Percentiles rank a stretch among this genome's conserved stretches.
Conservation (phyloP, 2,329 filamentous ascomycete genomes). For the Fusarium globosum region DNA sequence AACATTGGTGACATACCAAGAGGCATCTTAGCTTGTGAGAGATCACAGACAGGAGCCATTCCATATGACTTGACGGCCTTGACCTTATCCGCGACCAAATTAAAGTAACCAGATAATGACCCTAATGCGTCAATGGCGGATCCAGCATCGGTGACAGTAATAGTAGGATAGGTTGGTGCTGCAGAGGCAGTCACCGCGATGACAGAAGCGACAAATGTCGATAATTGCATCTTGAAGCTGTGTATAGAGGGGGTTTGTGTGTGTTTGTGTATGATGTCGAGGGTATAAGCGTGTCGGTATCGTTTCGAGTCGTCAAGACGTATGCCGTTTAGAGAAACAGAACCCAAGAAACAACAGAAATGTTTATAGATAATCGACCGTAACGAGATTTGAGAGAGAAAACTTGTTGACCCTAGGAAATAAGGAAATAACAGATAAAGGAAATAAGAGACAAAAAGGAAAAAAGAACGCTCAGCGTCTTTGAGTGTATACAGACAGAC, state of each 20-base stretch:
- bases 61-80: slow-evolving; percentile 57
- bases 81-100: slow-evolving; percentile 66
- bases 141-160: slow-evolving; percentile 52
- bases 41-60: slow-evolving; percentile 62
- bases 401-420: slow-evolving; percentile 37
- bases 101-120: slow-evolving; percentile 70
- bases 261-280: slow-evolving; percentile 3
- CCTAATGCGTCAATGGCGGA: slow-evolving; percentile 55
- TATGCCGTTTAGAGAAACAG: slow-evolving; percentile 28
- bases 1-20: slow-evolving; percentile 52
- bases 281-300: slow-evolving; percentile 11
- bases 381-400: slow-evolving; percentile 14
- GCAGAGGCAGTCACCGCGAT: slow-evolving; percentile 58
- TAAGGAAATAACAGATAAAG: slow-evolving; percentile 41
- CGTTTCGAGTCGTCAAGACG: slow-evolving; percentile 29
- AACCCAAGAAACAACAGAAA: slow-evolving; percentile 19
- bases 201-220: slow-evolving; percentile 59
- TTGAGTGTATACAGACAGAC: slow-evolving; percentile 28
- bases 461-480: slow-evolving; percentile 39
- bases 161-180: slow-evolving; percentile 56
- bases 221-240: slow-evolving; percentile 61
- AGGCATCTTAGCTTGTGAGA: slow-evolving; percentile 64
- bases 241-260: slow-evolving; percentile 1
- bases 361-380: slow-evolving; percentile 23
- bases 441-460: slow-evolving; percentile 25